A percentile compares a stretch with the other conserved stretches of the same genome.
Conservation (phyloP, 768 basidiomycete species). For the Pluteus cervinus region DNA sequence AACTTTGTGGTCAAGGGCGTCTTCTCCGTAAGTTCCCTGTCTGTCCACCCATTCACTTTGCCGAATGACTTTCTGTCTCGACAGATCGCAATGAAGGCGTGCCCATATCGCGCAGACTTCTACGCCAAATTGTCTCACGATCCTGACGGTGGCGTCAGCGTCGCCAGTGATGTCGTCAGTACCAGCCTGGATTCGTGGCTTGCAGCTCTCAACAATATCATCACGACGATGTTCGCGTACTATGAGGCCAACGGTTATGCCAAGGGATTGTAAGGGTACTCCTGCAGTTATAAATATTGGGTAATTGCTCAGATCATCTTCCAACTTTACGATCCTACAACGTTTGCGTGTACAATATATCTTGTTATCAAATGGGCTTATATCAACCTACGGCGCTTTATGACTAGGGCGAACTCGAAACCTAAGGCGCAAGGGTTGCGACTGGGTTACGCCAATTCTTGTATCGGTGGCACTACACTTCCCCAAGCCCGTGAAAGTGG, state of each 20-base stretch:
- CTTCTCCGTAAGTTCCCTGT: constrained; percentile 38
- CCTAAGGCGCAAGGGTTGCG: too few relatives aligned
- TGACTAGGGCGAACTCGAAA: too few relatives aligned
- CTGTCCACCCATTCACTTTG: not conserved
- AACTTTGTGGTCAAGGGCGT: constrained; percentile 67
- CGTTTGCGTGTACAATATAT: too few relatives aligned
- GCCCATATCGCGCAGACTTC: constrained; percentile 63
- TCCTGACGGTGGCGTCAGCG: constrained; percentile 42
- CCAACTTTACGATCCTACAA: too few relatives aligned
- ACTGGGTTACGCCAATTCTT: too few relatives aligned
- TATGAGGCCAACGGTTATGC: constrained; percentile 56
- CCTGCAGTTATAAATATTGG: too few relatives aligned
- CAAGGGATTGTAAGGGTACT: constrained; percentile 35
- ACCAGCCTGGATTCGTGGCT: constrained; percentile 64
- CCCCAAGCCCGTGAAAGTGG: too few relatives aligned
- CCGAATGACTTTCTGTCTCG: constrained; percentile 1
- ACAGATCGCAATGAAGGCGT: constrained; percentile 59
- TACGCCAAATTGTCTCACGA: constrained; percentile 62
- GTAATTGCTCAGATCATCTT: too few relatives aligned
- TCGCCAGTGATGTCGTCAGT: constrained; percentile 43
- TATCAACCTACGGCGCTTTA: too few relatives aligned
- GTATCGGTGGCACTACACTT: too few relatives aligned
- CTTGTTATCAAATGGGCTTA: too few relatives aligned
- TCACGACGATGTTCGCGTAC: constrained; percentile 49
- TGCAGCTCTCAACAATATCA: constrained; percentile 49